phyloP scores from a whole-genome alignment of 2,329 filamentous ascomycete genomes.

The Camillea tinctor region DNA sequence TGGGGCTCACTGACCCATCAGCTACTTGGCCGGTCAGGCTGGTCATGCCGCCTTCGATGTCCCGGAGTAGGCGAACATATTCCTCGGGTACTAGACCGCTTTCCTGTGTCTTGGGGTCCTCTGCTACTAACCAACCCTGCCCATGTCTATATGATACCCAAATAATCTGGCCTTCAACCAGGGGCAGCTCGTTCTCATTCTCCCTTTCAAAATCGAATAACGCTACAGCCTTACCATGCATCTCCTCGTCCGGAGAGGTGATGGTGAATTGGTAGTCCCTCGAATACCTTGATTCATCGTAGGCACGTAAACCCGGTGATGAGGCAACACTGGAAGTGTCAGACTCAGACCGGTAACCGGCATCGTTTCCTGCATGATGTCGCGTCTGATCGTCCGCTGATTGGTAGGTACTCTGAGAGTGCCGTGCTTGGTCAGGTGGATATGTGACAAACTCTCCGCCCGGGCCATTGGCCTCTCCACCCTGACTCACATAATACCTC shows the following conservation, averaged over 20 bases:
- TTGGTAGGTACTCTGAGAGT: conserved; percentile 51
- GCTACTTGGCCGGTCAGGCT: conserved; percentile 63
- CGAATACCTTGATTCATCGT: conserved; percentile 78
- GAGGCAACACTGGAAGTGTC: conserved; percentile 59
- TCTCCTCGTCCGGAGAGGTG: conserved; percentile 92
- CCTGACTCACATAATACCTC: conserved; percentile 71
- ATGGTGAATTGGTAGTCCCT: conserved; percentile 94
- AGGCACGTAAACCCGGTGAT: conserved; percentile 56
- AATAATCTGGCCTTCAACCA: conserved; percentile 93
- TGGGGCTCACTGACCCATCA: conserved; percentile 52
- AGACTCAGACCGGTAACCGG: conserved; percentile 54
- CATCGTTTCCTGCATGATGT: conserved; percentile 45
- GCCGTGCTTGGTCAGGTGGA: conserved; percentile 61
- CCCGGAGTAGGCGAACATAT: conserved; percentile 86
- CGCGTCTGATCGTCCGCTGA: conserved; percentile 45
- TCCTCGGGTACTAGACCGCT: conserved; percentile 94
- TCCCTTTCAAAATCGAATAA: conserved; percentile 93
- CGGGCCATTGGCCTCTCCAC: conserved; percentile 69
- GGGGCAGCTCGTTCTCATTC: conserved; percentile 91
- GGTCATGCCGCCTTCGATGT: conserved; percentile 87
- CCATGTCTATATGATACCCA: conserved; percentile 95
- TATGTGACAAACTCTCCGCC: conserved; percentile 82
- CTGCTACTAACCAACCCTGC: conserved; percentile 95
- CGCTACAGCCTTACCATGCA: conserved; percentile 94
- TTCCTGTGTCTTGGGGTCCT: conserved; percentile 91